Evolutionary conservation across 305 asterid genomes (phyloP).

Genomic region (Fraxinus albicans): DNA sequence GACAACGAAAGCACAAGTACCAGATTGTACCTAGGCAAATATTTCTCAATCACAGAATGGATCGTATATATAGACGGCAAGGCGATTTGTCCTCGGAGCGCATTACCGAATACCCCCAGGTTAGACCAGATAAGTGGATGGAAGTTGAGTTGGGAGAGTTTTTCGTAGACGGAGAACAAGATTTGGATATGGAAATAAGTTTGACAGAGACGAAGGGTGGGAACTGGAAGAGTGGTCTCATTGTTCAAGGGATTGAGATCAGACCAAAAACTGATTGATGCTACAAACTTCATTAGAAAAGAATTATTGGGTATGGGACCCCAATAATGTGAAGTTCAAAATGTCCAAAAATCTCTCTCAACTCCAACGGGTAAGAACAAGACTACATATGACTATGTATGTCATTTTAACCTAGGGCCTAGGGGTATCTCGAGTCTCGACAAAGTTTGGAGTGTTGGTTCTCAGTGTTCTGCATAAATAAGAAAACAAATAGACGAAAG

Average conservation of each 20-base stretch:
- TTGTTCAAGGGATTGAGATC: constrained; percentile 77
- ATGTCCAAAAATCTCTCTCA: background rate
- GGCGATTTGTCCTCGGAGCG: constrained; percentile 5
- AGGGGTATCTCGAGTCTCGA: background rate
- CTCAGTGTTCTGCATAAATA: background rate
- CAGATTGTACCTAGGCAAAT: constrained; percentile 29
- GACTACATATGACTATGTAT: background rate
- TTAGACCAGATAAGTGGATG: constrained; percentile 68
- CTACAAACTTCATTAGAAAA: background rate
- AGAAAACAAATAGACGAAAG: background rate
- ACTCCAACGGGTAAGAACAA: background rate
- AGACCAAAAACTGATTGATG: constrained; percentile 46
- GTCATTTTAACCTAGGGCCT: background rate
- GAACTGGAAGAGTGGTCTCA: constrained; percentile 68
- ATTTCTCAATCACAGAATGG: constrained; percentile 18
- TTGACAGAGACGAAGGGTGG: constrained; percentile 53
- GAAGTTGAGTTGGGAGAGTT: constrained; percentile 74
- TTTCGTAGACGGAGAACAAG: constrained; percentile 42
- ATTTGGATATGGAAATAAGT: constrained; percentile 46
- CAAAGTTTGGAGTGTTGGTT: background rate
- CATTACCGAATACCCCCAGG: constrained; percentile 28
- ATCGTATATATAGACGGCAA: constrained; percentile 16
- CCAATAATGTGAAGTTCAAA: background rate
- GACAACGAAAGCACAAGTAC: constrained; percentile 32
- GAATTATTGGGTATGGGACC: background rate